These are phyloP conservation scores for Breynia disticha DNA, from an alignment of 441 rosid species.

Conservation along the genomic window DNA sequence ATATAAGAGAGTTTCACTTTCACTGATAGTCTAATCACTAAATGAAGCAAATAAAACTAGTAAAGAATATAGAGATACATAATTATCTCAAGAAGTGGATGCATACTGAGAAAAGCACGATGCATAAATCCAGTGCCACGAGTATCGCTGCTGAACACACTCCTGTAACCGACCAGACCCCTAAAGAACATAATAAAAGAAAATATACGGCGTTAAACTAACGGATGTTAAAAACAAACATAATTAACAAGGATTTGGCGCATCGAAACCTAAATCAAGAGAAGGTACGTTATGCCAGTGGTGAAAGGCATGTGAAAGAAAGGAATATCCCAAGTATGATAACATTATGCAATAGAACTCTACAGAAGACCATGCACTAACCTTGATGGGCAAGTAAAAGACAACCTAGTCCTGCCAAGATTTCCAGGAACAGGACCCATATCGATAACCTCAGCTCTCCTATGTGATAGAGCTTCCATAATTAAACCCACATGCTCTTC, in stretches of 20 bases:
- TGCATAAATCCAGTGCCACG: constrained; percentile 99
- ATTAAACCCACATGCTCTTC: constrained; percentile 87
- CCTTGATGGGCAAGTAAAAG: constrained; percentile 94
- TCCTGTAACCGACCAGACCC: constrained; percentile 94
- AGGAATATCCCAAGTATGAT: background rate
- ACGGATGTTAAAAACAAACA: too few species aligned
- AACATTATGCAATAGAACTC: too few species aligned
- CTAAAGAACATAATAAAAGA: constrained; percentile 28
- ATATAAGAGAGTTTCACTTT: too few species aligned
- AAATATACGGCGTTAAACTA: background rate
- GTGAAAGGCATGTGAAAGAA: background rate
- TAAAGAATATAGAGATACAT: background rate
- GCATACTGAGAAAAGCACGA: constrained; percentile 86
- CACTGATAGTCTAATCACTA: too few species aligned
- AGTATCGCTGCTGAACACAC: constrained; percentile 94
- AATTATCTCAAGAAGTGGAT: constrained; percentile 12
- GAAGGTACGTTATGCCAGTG: background rate
- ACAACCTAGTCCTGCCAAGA: constrained; percentile 74
- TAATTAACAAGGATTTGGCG: too few species aligned
- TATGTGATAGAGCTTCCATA: constrained; percentile 90
- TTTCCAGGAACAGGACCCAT: constrained; percentile 93
- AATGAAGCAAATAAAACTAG: constrained; percentile 1
- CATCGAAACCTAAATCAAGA: too few species aligned
- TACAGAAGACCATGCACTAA: constrained; percentile 2
- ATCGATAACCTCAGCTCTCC: constrained; percentile 75